phyloP scores from a whole-genome alignment of 176 grass and related monocot species.

The Poa annua region DNA sequence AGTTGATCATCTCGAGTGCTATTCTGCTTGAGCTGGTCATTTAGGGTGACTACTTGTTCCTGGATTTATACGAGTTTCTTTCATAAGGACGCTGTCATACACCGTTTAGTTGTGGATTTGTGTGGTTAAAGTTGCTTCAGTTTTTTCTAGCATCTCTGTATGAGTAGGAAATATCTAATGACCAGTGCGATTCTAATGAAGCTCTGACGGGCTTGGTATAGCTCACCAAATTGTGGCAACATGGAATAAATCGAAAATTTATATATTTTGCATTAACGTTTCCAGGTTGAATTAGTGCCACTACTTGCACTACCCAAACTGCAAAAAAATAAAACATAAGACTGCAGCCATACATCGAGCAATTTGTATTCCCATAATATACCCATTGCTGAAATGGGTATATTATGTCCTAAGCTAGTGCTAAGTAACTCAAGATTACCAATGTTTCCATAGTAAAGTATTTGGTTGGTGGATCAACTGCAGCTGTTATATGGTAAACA shows the following conservation, averaged over 20 bases:
- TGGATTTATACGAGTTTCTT: conserved; percentile 12
- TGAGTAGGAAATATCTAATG: neutral
- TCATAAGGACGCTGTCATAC: neutral
- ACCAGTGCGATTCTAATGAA: neutral
- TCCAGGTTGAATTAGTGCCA: conserved; percentile 3
- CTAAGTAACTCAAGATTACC: neutral
- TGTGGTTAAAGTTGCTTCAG: neutral
- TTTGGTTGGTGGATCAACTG: conserved; percentile 15
- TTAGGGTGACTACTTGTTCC: conserved; percentile 5
- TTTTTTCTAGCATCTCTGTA: neutral
- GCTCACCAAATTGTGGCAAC: conserved; percentile 1
- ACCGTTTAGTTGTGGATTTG: conserved; percentile 18
- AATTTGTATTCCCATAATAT: conserved; percentile 13
- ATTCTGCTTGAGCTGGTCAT: neutral
- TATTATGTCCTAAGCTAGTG: neutral
- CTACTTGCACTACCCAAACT: neutral
- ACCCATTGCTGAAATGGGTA: neutral
- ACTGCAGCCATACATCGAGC: neutral
- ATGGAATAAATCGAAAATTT: neutral
- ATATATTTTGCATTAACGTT: neutral
- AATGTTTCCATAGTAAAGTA: neutral
- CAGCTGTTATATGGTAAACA: neutral
- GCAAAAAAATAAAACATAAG: neutral
- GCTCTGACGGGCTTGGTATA: neutral
- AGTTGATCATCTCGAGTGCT: neutral